Base-by-base conservation (phyloP, 2,329 filamentous ascomycete species). In the Cercospora zeae-maydis region DNA sequence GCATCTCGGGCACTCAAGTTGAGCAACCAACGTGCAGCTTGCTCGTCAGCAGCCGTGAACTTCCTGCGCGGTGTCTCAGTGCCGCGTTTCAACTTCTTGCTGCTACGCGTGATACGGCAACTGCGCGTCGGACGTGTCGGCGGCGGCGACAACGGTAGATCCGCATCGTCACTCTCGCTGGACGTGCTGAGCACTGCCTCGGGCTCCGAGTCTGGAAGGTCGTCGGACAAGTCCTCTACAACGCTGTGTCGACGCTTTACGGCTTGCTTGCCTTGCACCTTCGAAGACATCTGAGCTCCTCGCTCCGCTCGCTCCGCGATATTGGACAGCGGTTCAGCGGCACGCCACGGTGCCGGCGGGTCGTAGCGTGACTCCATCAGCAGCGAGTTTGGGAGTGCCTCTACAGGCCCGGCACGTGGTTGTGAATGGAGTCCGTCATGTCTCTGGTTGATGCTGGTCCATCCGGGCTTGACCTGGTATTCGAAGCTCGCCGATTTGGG, bases 371-470 rank as follows among this genome's bases (percentile, higher is more conserved):
- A 66, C 51, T 70, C 64, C 14, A 57, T 65, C 30, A 70, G 65
- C 34, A 71, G 62, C 5, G 66, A 62, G 24, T 57, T 47, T 31
- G 64, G 62, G 19, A 66, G 52, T 13, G 65, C 49, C 21, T 37
- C 54, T 42, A 63, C 53, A 24, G 67, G 58, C 24, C 42, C 59
- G 10, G 63, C 62, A 21, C 57, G 30, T 14, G 58, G 58, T 16
- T 49, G 55, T 54, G 56, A 24, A 49, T 24, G 27, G 21, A 49
- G 11, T n/a, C 47, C 53, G 54, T 57, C 16, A 30, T 59, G 53
- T 2, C 58, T 19, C 13, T 63, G 39, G 57, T 74, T 74, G 67
- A 74, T 69, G 56, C 66, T 69, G 14, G 70, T 67, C 70, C 71
- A 74, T n/a, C 52, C 54, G 2, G 66, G 47, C 47, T 24, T 54